Conservation (phyloP, 202 grass and related monocot genomes). For the Saccharum hybrid region DNA sequence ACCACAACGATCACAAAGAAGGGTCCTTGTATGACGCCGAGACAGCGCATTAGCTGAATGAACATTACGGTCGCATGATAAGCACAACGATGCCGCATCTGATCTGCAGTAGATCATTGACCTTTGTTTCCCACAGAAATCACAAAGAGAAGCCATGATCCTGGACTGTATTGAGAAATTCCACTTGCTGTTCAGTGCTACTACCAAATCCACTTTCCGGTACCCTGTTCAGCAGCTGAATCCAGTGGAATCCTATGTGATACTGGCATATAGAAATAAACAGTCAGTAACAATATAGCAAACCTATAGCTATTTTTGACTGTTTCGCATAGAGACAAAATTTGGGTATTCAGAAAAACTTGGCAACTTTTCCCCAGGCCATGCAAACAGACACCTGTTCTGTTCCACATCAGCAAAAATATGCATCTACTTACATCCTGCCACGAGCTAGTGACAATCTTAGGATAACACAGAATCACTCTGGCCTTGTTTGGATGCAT, state of each 20-base stretch:
- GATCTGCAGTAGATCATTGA: conserved; percentile 88
- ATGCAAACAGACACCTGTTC: conserved; percentile 27
- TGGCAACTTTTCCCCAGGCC: neutral
- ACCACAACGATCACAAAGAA: conserved; percentile 81
- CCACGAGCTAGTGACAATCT: conserved; percentile 25
- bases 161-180: conserved; percentile 16
- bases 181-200: neutral
- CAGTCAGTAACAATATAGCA: conserved; percentile 14
- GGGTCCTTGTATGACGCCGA: conserved; percentile 72
- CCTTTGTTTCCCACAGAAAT: conserved; percentile 86
- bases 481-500: too few species aligned
- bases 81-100: conserved; percentile 77
- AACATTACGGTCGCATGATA: conserved; percentile 86
- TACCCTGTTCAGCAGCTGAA: conserved; percentile 34
- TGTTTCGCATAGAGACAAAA: conserved; percentile 9
- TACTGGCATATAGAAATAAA: conserved; percentile 14
- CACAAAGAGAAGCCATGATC: conserved; percentile 77
- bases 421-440: conserved; percentile 17
- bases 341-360: neutral
- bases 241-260: conserved; percentile 37
- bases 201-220: conserved; percentile 17
- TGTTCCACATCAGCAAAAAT: conserved; percentile 32
- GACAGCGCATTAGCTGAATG: conserved; percentile 95
- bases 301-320: conserved; percentile 25
- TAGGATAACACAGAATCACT: conserved; percentile 30